These are phyloP conservation scores for Periconia digitata DNA, from an alignment of 2,329 filamentous ascomycete genomes.

Conservation along the genomic window DNA sequence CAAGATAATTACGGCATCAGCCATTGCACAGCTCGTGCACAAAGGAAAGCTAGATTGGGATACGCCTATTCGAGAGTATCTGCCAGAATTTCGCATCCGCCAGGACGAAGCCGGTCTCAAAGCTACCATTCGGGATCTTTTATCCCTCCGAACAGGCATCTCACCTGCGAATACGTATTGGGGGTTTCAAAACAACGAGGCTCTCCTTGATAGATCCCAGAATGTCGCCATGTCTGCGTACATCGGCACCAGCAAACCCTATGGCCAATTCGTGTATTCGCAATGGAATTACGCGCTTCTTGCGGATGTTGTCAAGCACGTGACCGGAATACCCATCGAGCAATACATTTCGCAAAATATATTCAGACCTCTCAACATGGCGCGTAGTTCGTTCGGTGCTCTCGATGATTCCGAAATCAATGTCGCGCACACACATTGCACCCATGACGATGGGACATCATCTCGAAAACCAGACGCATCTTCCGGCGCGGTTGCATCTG, in stretches of 20 bases:
- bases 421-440: conserved; percentile 5
- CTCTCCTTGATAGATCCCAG: conserved; percentile 7
- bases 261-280: conserved; percentile 16
- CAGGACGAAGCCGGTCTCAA: conserved; percentile 13
- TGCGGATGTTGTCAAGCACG: background rate
- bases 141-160: conserved; percentile 12
- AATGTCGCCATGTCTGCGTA: background rate
- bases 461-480: background rate
- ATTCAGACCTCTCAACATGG: conserved; percentile 4
- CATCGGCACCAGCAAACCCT: conserved; percentile 6
- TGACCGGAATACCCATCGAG: conserved; percentile 1
- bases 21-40: conserved; percentile 11
- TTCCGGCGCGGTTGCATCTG: background rate
- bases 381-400: conserved; percentile 4
- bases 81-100: conserved; percentile 11
- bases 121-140: conserved; percentile 13
- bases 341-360: conserved; percentile 2
- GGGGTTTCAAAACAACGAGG: conserved; percentile 9
- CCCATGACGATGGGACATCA: conserved; percentile 1
- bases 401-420: conserved; percentile 1
- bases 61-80: conserved; percentile 13
- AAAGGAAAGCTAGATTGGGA: conserved; percentile 18
- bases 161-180: conserved; percentile 6
- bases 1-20: conserved; percentile 10
- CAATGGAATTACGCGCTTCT: conserved; percentile 17